Base-by-base conservation (phyloP, 108 stramenopile species). In the Nitzschia palea region DNA sequence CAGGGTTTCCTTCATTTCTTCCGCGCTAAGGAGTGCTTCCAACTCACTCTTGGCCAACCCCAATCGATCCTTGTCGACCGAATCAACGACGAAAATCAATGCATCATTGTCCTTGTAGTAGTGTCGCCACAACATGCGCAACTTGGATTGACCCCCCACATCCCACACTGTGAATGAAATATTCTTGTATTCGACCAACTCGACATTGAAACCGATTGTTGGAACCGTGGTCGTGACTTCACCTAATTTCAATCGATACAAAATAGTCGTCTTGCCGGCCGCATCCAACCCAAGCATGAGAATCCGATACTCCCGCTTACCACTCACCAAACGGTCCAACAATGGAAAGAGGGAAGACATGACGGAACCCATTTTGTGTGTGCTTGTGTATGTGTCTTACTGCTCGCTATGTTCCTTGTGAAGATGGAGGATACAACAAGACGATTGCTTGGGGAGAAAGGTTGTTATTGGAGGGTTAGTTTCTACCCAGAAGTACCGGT, bases 61-160 rank as follows among this genome's bases (percentile, higher is more conserved):
- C 54, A 97, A 81, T 79, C 98, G 98, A 74, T 98, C 97, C 59
- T 91, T 79, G 68, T 98, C 98, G 73, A 96, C 97, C 27, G 96
- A 96, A 77, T 98, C 98, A 56, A 97, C 97, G 26, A 98, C 97
- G 59, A 98, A 98, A 76, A 98, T 97, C 52, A 98, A 82, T 32
- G 96, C 98, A 81, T 98, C 95, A 30, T 95, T 96, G 86, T 96
- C 95, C 70, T 98, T 93, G 86, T 97, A 98, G 91, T 98, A 98
- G 81, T 98, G 98, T 68, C 98, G 81, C 98, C 98, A 98, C 53
- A 98, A 84, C 34, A 96, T 96, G 35, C 98, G 91, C 80, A 98
- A 95, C 86, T 97, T 97, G 81, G 96, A 95, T 83, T 98, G 97
- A 72, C 98, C 98, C 50, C 98, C 98, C 47, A 98, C 97, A 79